Evolutionary conservation across 768 basidiomycete species (phyloP).

Genomic region (Clathrus columnatus): DNA sequence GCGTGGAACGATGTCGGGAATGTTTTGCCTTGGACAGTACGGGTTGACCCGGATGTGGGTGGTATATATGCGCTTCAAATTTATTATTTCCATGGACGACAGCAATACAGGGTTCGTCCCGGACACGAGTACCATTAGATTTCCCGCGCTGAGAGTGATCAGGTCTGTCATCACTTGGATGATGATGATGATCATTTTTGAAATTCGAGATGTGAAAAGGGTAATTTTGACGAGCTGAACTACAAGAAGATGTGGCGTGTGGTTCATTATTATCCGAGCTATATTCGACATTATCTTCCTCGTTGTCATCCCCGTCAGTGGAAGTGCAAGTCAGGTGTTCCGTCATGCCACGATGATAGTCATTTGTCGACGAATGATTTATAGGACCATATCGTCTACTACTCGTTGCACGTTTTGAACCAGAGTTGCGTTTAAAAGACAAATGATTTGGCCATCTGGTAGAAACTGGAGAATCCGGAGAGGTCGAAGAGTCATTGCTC

Average conservation of each 20-base stretch:
- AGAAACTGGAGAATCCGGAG: neutral
- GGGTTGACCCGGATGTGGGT: neutral
- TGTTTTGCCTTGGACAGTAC: neutral
- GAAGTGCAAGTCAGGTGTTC: neutral
- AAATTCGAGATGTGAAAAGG: neutral
- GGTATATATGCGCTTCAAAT: neutral
- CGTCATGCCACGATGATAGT: neutral
- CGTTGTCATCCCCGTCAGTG: neutral
- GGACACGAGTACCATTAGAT: neutral
- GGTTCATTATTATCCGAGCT: neutral
- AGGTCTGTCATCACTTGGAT: neutral
- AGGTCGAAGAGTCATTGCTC: neutral
- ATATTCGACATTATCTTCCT: neutral
- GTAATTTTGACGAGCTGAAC: neutral
- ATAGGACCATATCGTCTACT: neutral
- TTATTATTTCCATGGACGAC: neutral
- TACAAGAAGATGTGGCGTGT: neutral
- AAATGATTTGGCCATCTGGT: neutral
- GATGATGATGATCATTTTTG: neutral
- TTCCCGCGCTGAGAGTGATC: neutral
- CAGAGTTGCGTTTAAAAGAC: neutral
- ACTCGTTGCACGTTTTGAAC: neutral
- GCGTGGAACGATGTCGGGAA: neutral
- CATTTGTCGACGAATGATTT: neutral
- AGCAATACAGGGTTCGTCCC: neutral